These are phyloP conservation scores for Leishmania turanica DNA, from an alignment of 208 protist genomes.

Conservation along the genomic window DNA sequence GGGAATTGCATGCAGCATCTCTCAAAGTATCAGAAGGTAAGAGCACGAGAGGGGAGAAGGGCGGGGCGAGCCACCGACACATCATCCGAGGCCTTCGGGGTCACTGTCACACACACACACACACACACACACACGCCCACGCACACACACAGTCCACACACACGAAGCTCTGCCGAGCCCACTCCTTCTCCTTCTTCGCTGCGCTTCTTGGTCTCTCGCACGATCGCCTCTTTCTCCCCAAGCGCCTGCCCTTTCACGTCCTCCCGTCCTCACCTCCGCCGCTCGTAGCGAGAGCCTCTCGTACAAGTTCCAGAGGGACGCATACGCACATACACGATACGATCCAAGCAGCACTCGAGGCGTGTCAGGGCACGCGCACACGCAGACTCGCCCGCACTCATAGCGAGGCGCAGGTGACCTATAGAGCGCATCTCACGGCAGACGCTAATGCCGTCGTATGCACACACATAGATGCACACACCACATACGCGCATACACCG, in stretches of 20 bases:
- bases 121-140: not conserved
- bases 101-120: not conserved
- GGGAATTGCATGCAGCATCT: too few species aligned
- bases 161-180: not conserved
- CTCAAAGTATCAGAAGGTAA: too few species aligned
- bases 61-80: too few species aligned
- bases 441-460: not conserved
- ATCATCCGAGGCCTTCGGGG: not conserved
- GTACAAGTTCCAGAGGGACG: not conserved
- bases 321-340: not conserved
- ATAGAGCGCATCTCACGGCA: not conserved
- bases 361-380: not conserved
- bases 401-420: not conserved
- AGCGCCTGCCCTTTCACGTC: not conserved
- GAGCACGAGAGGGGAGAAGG: too few species aligned
- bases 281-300: not conserved
- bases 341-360: not conserved
- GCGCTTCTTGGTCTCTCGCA: slow-evolving; percentile 13
- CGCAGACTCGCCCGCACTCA: not conserved
- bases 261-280: too few species aligned
- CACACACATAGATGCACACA: slow-evolving; percentile 8
- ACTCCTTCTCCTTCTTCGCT: not conserved
- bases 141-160: not conserved
- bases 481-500: not conserved
- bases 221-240: not conserved